phyloP scores from a whole-genome alignment of 805 yeast species.

The Metschnikowia aberdeeniae region DNA sequence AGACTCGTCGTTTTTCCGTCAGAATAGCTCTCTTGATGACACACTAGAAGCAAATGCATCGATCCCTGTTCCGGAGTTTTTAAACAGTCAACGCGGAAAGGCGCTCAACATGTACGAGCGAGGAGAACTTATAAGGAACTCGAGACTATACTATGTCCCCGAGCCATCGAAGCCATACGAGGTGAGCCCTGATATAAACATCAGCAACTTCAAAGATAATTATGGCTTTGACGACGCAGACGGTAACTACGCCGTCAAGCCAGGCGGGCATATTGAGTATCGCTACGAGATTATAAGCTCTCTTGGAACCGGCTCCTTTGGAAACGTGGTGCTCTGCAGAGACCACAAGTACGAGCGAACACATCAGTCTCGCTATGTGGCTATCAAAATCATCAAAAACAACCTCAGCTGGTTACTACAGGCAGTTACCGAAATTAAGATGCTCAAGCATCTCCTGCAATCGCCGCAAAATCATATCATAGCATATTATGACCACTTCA shows the following conservation, averaged over 20 bases:
- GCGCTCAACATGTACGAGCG: slow-evolving; percentile 53
- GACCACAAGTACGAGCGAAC: slow-evolving; percentile 51
- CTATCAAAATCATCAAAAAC: slow-evolving; percentile 73
- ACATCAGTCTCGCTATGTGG: slow-evolving; percentile 44
- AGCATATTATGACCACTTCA: slow-evolving; percentile 62
- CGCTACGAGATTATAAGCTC: slow-evolving; percentile 57
- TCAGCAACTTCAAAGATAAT: slow-evolving; percentile 41
- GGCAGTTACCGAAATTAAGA: slow-evolving; percentile 71
- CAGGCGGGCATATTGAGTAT: slow-evolving; percentile 72
- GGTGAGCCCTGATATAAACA: slow-evolving; percentile 24
- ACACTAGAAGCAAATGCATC: slow-evolving; percentile 6
- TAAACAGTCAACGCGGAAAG: slow-evolving; percentile 3
- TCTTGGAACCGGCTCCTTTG: slow-evolving; percentile 81
- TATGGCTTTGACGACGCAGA: slow-evolving; percentile 70
- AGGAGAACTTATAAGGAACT: slow-evolving; percentile 52
- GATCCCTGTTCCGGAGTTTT: slow-evolving; percentile 5
- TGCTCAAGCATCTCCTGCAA: slow-evolving; percentile 46
- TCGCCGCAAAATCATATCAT: slow-evolving; percentile 34
- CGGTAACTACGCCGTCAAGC: slow-evolving; percentile 54
- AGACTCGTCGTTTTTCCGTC: slow-evolving; percentile 27
- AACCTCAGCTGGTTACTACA: slow-evolving; percentile 71
- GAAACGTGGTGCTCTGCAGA: slow-evolving; percentile 63
- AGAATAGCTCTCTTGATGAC: slow-evolving; percentile 5
- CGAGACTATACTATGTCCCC: slow-evolving; percentile 51
- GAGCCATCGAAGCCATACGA: slow-evolving; percentile 2